Evolutionary conservation across 192 early-diverging fungal genomes (phyloP).

Genomic region (Lobulomyces angularis): DNA sequence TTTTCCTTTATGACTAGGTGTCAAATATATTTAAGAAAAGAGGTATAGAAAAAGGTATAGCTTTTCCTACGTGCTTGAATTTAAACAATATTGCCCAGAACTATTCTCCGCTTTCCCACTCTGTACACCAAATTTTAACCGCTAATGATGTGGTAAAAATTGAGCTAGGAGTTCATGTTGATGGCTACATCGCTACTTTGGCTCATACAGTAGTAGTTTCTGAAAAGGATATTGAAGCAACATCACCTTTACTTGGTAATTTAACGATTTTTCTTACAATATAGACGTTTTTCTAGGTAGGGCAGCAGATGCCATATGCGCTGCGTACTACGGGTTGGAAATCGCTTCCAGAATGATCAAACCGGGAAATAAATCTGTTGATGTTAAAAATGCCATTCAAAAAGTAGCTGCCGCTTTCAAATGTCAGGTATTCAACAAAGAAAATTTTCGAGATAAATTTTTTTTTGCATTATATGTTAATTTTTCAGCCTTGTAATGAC

Average conservation of each 20-base stretch:
- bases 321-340: constrained; percentile 64
- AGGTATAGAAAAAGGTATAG: constrained; percentile 35
- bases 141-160: constrained; percentile 82
- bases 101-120: constrained; percentile 64
- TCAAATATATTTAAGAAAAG: constrained; percentile 23
- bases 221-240: too few relatives aligned
- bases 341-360: constrained; percentile 65
- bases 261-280: too few relatives aligned
- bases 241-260: too few relatives aligned
- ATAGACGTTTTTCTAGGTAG: too few relatives aligned
- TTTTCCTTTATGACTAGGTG: background rate
- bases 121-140: constrained; percentile 49
- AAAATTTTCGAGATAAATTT: too few relatives aligned
- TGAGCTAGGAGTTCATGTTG: constrained; percentile 79
- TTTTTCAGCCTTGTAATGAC: too few relatives aligned
- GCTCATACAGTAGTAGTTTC: constrained; percentile 77
- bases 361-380: too few relatives aligned
- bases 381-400: background rate
- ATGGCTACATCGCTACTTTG: constrained; percentile 70
- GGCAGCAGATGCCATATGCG: constrained; percentile 65
- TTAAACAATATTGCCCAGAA: constrained; percentile 75
- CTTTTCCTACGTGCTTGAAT: constrained; percentile 77
- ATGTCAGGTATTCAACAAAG: background rate
- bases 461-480: too few relatives aligned
- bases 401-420: background rate